Conservation (phyloP, 2,329 filamentous ascomycete species). For the Xylaria sp. region DNA sequence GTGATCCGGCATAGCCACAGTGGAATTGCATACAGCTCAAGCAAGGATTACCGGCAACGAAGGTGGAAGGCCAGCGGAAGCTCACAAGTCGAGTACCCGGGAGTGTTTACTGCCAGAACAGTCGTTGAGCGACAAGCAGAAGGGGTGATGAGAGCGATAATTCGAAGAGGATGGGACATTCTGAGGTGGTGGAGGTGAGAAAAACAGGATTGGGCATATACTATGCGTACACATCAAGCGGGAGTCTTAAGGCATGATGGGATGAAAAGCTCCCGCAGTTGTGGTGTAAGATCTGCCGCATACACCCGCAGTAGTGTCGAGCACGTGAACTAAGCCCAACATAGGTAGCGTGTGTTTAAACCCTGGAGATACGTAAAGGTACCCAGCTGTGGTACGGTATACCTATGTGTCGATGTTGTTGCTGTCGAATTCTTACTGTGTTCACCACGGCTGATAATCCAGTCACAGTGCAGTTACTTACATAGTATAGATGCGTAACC, state of each 20-base stretch:
- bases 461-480: slow-evolving; percentile 25
- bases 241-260: slow-evolving; percentile 24
- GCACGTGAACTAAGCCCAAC: slow-evolving; percentile 26
- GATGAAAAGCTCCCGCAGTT: slow-evolving; percentile 32
- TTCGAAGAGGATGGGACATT: not conserved
- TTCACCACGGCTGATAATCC: slow-evolving; percentile 9
- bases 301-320: slow-evolving; percentile 23
- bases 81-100: slow-evolving; percentile 25
- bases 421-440: slow-evolving; percentile 26
- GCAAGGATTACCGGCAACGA: slow-evolving; percentile 30
- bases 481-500: not conserved
- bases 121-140: slow-evolving; percentile 6
- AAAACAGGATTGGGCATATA: slow-evolving; percentile 3
- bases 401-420: not conserved
- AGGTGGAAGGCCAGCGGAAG: slow-evolving; percentile 10
- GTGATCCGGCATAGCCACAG: slow-evolving; percentile 21
- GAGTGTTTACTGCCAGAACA: slow-evolving; percentile 5
- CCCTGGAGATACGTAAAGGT: slow-evolving; percentile 15
- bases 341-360: slow-evolving; percentile 14
- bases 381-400: slow-evolving; percentile 2
- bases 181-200: not conserved
- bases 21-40: slow-evolving; percentile 23
- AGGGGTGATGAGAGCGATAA: not conserved
- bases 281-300: slow-evolving; percentile 30
- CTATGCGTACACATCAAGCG: not conserved